Percentiles rank a stretch among this genome's conserved stretches.
These are phyloP conservation scores for Salix dunnii DNA, from an alignment of 345 rosid genomes.

Conservation along the genomic window DNA sequence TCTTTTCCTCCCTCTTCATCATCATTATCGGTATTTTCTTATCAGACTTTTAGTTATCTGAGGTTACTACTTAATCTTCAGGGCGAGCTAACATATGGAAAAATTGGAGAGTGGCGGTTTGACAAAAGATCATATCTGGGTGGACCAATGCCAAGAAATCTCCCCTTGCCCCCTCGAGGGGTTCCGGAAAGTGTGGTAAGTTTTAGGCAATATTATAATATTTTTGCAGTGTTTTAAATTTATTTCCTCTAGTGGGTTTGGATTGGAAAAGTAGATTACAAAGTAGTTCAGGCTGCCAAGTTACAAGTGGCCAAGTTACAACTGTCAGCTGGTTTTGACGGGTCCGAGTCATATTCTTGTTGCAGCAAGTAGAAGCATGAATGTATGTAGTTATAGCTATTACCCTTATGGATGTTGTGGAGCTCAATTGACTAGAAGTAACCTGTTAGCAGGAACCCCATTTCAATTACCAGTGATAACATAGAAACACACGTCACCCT, in stretches of 20 bases:
- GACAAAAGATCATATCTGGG: slow-evolving; percentile 81
- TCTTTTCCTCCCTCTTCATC: background rate
- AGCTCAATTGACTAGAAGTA: background rate
- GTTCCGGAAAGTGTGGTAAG: slow-evolving; percentile 98
- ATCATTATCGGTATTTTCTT: background rate
- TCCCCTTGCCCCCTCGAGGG: slow-evolving; percentile 77
- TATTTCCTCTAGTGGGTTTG: background rate
- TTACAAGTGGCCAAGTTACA: background rate
- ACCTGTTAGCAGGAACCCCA: background rate
- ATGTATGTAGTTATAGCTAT: background rate
- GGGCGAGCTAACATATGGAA: slow-evolving; percentile 86
- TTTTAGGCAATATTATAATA: background rate
- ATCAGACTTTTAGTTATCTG: background rate
- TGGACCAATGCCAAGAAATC: slow-evolving; percentile 70
- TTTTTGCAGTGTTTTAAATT: background rate
- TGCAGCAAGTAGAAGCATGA: background rate
- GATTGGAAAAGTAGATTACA: background rate
- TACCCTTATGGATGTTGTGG: background rate
- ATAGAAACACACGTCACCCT: background rate
- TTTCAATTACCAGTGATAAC: background rate
- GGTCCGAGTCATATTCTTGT: background rate
- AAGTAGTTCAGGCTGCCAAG: background rate
- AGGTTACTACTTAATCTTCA: slow-evolving; percentile 15
- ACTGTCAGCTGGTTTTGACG: background rate
- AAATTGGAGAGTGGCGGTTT: slow-evolving; percentile 87